Conservation (phyloP, 176 grass and related monocot species). For the Juncus effusus region DNA sequence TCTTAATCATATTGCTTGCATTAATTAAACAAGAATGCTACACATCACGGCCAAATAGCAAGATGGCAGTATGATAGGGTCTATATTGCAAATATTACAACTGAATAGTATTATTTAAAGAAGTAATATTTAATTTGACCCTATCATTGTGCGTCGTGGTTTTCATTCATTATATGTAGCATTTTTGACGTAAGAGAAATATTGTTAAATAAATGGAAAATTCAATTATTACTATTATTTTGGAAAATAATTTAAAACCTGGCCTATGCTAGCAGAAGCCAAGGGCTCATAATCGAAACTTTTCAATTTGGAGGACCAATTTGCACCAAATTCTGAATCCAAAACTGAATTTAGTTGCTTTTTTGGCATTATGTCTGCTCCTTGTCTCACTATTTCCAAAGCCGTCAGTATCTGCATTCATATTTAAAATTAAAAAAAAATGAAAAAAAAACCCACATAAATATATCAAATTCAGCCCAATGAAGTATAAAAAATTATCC, state of each 20-base stretch:
- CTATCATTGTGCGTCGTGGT: too few species aligned
- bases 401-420: conserved; percentile 66
- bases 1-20: too few species aligned
- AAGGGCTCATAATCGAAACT: conserved; percentile 94
- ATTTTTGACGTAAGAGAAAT: too few species aligned
- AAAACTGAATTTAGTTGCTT: conserved; percentile 83
- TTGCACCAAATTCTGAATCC: conserved; percentile 60
- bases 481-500: not conserved
- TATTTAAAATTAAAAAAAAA: conserved; percentile 10
- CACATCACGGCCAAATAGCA: too few species aligned
- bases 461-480: not conserved
- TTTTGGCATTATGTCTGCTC: conserved; percentile 90
- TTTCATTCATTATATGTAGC: too few species aligned
- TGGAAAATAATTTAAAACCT: conserved; percentile 30
- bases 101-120: too few species aligned
- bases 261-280: conserved; percentile 82
- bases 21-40: too few species aligned
- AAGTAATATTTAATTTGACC: too few species aligned
- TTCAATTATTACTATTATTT: not conserved
- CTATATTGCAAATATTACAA: too few species aligned
- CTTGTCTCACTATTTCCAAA: conserved; percentile 94
- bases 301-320: conserved; percentile 72
- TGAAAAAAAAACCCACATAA: conserved; percentile 1
- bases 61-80: too few species aligned
- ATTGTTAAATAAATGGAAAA: not conserved